phyloP scores from a whole-genome alignment of 2,329 filamentous ascomycete genomes.

The Torrubiellomyces zombiae region DNA sequence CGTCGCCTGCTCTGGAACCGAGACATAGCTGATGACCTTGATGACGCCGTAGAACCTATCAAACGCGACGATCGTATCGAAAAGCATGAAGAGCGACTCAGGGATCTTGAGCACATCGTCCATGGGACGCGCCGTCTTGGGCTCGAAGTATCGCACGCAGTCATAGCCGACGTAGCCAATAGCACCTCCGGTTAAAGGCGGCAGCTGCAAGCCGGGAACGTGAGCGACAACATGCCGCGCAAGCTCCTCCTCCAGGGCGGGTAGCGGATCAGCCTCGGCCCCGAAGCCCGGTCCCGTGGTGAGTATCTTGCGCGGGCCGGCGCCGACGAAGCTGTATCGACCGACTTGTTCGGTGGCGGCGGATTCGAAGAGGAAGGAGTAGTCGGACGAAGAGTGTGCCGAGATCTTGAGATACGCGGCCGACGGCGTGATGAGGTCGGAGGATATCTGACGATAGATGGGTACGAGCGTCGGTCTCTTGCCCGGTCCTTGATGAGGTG shows the following conservation, averaged over 20 bases:
- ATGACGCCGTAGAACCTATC: slow-evolving; percentile 88
- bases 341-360: slow-evolving; percentile 88
- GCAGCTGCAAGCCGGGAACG: slow-evolving; percentile 67
- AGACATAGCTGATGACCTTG: slow-evolving; percentile 84
- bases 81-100: slow-evolving; percentile 93
- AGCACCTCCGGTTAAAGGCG: slow-evolving; percentile 77
- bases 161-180: slow-evolving; percentile 97
- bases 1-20: slow-evolving; percentile 39
- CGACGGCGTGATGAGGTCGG: slow-evolving; percentile 88
- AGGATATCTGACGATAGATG: slow-evolving; percentile 68
- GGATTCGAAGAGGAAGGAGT: slow-evolving; percentile 92
- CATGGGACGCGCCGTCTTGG: slow-evolving; percentile 78
- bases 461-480: slow-evolving; percentile 56
- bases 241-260: slow-evolving; percentile 66
- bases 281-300: slow-evolving; percentile 81
- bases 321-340: slow-evolving; percentile 88
- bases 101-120: slow-evolving; percentile 80
- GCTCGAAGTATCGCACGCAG: slow-evolving; percentile 94
- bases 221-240: slow-evolving; percentile 62
- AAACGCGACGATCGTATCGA: slow-evolving; percentile 84
- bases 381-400: slow-evolving; percentile 46
- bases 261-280: slow-evolving; percentile 67
- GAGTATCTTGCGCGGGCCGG: slow-evolving; percentile 62
- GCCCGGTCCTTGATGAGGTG: slow-evolving; percentile 12
- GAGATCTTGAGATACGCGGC: slow-evolving; percentile 87